Conservation (phyloP, 805 yeast genomes). For the Candida bentonensis region DNA sequence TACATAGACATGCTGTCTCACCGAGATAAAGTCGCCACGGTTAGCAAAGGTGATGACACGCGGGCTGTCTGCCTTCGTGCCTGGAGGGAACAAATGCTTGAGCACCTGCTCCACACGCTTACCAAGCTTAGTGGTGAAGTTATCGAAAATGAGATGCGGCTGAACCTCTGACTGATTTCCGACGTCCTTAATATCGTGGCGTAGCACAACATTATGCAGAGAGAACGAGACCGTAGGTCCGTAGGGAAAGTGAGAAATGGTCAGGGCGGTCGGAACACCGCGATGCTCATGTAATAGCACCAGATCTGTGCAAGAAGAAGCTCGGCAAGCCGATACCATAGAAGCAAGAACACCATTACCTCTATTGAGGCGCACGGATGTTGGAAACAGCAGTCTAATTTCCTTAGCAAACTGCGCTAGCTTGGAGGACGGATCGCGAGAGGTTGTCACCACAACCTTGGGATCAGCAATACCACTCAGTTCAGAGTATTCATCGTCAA, state of each 20-base stretch:
- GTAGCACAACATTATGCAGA: conserved; percentile 80
- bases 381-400: conserved; percentile 77
- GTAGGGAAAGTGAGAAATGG: conserved; percentile 91
- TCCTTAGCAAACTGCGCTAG: conserved; percentile 88
- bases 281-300: conserved; percentile 88
- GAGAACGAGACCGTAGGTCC: conserved; percentile 96
- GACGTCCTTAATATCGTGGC: conserved; percentile 78
- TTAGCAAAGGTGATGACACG: conserved; percentile 90
- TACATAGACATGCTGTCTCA: conserved; percentile 90
- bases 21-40: conserved; percentile 81
- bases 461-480: conserved; percentile 85
- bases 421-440: conserved; percentile 78
- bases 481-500: conserved; percentile 88
- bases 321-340: conserved; percentile 68
- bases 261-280: conserved; percentile 92
- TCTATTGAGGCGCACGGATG: conserved; percentile 76
- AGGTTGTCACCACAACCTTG: conserved; percentile 80
- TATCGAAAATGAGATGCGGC: conserved; percentile 90
- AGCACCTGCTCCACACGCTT: conserved; percentile 64
- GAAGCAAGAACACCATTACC: conserved; percentile 85
- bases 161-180: conserved; percentile 86
- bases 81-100: conserved; percentile 90
- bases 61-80: conserved; percentile 80
- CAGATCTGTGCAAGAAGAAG: conserved; percentile 72
- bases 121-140: conserved; percentile 71